These are phyloP conservation scores for Cadophora sp. DNA, from an alignment of 2,329 filamentous ascomycete genomes.

Conservation along the genomic window DNA sequence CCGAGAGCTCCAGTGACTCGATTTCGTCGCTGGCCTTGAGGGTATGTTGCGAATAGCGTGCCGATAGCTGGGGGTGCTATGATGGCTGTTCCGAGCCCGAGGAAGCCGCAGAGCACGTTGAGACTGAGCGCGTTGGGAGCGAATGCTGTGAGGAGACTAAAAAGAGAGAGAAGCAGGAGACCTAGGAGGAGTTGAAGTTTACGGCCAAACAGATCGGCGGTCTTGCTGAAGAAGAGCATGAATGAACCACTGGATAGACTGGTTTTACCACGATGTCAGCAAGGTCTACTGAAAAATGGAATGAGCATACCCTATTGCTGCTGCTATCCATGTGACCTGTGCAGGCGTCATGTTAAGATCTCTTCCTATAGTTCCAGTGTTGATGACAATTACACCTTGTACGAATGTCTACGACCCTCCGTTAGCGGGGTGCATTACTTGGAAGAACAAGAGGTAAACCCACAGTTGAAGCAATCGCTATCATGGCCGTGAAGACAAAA, in stretches of 20 bases:
- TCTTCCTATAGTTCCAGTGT: constrained; percentile 43
- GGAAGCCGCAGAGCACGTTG: constrained; percentile 67
- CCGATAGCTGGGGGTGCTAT: constrained; percentile 70
- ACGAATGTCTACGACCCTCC: constrained; percentile 55
- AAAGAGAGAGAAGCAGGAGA: constrained; percentile 63
- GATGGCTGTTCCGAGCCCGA: constrained; percentile 69
- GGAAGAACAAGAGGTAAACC: not conserved
- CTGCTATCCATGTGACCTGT: constrained; percentile 72
- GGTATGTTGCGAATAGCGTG: constrained; percentile 68
- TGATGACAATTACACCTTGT: constrained; percentile 64
- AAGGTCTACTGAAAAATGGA: not conserved
- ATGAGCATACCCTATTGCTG: constrained; percentile 58
- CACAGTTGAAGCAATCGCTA: constrained; percentile 66
- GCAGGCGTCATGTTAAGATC: constrained; percentile 61
- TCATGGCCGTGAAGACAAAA: constrained; percentile 56
- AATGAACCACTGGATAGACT: constrained; percentile 68
- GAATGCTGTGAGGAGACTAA: constrained; percentile 65
- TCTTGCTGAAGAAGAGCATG: constrained; percentile 69
- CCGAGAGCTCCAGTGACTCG: constrained; percentile 67
- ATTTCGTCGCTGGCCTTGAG: constrained; percentile 65
- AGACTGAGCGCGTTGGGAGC: constrained; percentile 63
- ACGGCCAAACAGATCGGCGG: constrained; percentile 71
- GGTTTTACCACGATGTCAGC: not conserved
- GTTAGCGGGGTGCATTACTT: not conserved
- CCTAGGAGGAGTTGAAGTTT: constrained; percentile 65